Evolutionary conservation across 805 yeast species (phyloP), one percentile per base, ranked within the genome.

Genomic region (Candida maesae): DNA sequence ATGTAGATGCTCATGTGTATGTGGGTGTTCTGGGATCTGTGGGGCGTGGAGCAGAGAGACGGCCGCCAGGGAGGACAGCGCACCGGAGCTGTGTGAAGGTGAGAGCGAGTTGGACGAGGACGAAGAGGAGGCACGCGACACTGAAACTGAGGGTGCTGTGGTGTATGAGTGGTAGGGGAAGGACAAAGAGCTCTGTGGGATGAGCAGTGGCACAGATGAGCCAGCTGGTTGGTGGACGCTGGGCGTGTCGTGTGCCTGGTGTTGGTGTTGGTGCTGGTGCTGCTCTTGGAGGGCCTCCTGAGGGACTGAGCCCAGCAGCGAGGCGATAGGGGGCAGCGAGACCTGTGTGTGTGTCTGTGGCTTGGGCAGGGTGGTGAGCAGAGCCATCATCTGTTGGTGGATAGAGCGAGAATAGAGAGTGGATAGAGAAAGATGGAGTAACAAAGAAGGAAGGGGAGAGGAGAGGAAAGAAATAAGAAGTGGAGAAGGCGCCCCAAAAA

Each of bases 251-350:
- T 34, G 38, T 2, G 37, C 30, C 20, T 6, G 24, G 6, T 5
- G 30, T 19, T 21, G 34, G 14, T 8, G 6, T 23, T 5, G 19
- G 13, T 18, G 15, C 36, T 24, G 20, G 35, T 21, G 24, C 10
- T 10, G n/a, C n/a, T n/a, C n/a, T n/a, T n/a, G n/a, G 10, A 21
- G 24, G 10, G 24, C 24, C 10, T 21, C 19, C 6, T 18, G n/a
- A 10, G 15, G 19, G 25, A 37, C 46, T 19, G 17, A 26, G 3
- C 36, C 30, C 13, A 42, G 32, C 19, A 44, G 28, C 14, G 39
- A 26, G 4, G 47, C 39, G 35, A 44, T 44, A 7, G 47, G 47
- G 11, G 47, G 47, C 20, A 44, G 42, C 29, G 44, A 36, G 6
- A 40, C 39, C 8, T 33, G 19, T 2, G 37, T 8, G 4, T 30